phyloP scores from a whole-genome alignment of 2,329 filamentous ascomycete species.

The Hypoxylon sp. region DNA sequence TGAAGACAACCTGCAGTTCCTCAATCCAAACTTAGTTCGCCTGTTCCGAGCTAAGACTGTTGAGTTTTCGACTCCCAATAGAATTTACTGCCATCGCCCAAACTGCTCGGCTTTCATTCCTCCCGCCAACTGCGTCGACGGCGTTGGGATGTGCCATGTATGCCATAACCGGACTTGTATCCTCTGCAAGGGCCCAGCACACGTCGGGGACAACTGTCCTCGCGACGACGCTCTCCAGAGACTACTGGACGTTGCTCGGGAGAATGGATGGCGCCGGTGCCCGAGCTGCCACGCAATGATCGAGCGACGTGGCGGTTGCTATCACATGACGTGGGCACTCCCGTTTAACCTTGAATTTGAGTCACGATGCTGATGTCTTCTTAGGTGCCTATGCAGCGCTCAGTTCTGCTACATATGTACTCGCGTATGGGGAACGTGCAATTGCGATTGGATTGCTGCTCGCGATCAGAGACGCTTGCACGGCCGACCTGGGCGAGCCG shows the following conservation, averaged over 20 bases:
- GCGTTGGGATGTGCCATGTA: slow-evolving; percentile 59
- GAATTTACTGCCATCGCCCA: slow-evolving; percentile 65
- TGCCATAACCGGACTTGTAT: slow-evolving; percentile 65
- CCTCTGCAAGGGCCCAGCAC: slow-evolving; percentile 64
- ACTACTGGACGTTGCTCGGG: slow-evolving; percentile 58
- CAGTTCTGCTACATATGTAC: slow-evolving; percentile 48
- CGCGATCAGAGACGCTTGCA: not conserved
- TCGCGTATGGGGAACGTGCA: slow-evolving; percentile 9
- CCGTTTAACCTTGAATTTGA: too few species aligned
- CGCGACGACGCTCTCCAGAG: slow-evolving; percentile 59
- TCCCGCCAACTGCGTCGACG: slow-evolving; percentile 49
- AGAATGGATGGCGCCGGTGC: slow-evolving; percentile 68
- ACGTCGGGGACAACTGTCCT: slow-evolving; percentile 63
- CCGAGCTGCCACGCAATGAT: slow-evolving; percentile 62
- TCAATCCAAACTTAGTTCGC: slow-evolving; percentile 28
- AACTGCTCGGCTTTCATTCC: slow-evolving; percentile 65
- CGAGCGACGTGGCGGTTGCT: slow-evolving; percentile 66
- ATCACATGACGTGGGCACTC: slow-evolving; percentile 69
- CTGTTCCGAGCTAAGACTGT: slow-evolving; percentile 62
- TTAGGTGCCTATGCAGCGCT: slow-evolving; percentile 37
- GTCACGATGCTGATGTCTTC: slow-evolving; percentile 46
- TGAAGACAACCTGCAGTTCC: not conserved
- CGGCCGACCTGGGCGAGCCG: not conserved
- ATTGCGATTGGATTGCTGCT: not conserved
- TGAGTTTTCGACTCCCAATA: slow-evolving; percentile 64